Base-by-base conservation (phyloP, 1,139 yeast species). In the Hansenula anomala region DNA sequence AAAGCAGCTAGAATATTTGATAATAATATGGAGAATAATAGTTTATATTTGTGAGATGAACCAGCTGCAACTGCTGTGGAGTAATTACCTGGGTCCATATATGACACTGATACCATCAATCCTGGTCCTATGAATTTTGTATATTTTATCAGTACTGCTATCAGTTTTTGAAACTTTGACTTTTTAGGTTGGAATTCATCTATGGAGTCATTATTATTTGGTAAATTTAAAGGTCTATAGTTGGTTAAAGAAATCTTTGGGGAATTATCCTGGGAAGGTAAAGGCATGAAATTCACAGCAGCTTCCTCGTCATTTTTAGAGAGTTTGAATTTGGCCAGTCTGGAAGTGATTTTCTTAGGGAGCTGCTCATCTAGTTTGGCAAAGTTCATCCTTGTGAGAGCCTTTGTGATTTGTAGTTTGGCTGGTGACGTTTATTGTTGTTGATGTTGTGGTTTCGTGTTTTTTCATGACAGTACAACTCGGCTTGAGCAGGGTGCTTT, bases 61-160 rank as follows among this genome's bases (percentile, higher is more conserved):
- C 92, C 92, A 1, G 89, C 81, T 15, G 85, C 79, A 2, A 84
- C 90, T 1, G 90, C 85, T 0, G 90, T 82, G 36, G 86, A 78
- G 56, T 82, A 84, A 56, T 84, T 84, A 2, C 94, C 94, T 0
- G 92, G 92, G 55, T 84, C 92, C 75, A 84, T 79, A 55, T 83
- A 84, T 2, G 89, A 81, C 29, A 85, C 89, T 14, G 86, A 74
- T 4, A 84, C 85, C 71, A 83, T 73, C 25, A 84, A 63, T 0
- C 94, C 94, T 0, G 94, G 94, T 0, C 94, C 92, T n/a, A 84
- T 66, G 52, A 83, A 84, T 37, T 72, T 66, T 11, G 71, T 60
- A 52, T 80, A 78, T 54, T 81, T 80, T 25, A 46, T 40, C 23
- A 58, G 43, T 1, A 66, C 58, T 3, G 4, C 16, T 18, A 13